These are phyloP conservation scores for Themeda triandra DNA, from an alignment of 176 grass and related monocot species.

Conservation along the genomic window DNA sequence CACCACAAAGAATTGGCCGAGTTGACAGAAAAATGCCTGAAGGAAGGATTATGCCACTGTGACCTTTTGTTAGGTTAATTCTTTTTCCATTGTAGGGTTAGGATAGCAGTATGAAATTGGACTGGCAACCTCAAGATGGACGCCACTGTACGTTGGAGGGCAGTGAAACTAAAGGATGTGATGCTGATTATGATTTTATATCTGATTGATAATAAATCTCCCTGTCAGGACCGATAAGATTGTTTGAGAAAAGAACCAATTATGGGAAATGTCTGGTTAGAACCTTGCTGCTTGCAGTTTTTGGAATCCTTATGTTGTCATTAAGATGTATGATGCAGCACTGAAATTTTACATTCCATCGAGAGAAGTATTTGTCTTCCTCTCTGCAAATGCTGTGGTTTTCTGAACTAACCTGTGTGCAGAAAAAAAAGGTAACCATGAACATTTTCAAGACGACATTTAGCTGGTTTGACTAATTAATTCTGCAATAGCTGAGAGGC, in stretches of 20 bases:
- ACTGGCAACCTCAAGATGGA: not conserved
- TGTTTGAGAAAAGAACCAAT: not conserved
- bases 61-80: not conserved
- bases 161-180: not conserved
- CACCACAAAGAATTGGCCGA: conserved; percentile 50
- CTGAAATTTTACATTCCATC: not conserved
- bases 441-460: too few relatives aligned
- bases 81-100: not conserved
- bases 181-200: not conserved
- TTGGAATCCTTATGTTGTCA: not conserved
- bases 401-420: too few relatives aligned
- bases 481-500: not conserved
- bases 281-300: not conserved
- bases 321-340: not conserved
- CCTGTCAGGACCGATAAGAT: not conserved
- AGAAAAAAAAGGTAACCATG: too few relatives aligned
- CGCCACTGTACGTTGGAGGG: not conserved
- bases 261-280: not conserved
- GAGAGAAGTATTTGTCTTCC: not conserved
- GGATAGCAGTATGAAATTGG: not conserved
- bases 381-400: too few relatives aligned
- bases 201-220: not conserved
- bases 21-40: conserved; percentile 46
- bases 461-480: not conserved
- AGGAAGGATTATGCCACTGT: conserved; percentile 37